phyloP scores from a whole-genome alignment of 352 stramenopile genomes.

The Globisporangium mamillatum region DNA sequence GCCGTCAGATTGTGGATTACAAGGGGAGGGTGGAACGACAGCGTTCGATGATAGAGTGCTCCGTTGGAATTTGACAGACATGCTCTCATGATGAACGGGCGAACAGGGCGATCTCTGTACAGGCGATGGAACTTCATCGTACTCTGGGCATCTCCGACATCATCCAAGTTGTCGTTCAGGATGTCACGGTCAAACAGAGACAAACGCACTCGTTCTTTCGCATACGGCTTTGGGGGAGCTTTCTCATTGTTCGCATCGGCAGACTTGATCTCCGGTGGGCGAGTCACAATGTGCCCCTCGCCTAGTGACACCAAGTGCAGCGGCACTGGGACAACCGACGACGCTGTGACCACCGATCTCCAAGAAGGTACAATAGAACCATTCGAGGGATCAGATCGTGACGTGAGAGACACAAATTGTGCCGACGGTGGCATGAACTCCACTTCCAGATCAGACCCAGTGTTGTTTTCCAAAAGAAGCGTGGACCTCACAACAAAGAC shows the following conservation, averaged over 20 bases:
- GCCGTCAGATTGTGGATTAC: conserved; percentile 82
- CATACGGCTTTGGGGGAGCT: conserved; percentile 59
- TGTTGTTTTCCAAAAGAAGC: conserved; percentile 81
- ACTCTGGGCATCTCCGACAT: conserved; percentile 31
- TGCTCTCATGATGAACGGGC: conserved; percentile 78
- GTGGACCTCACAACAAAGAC: conserved; percentile 85
- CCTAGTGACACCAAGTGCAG: conserved; percentile 68
- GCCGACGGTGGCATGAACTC: conserved; percentile 69
- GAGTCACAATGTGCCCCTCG: conserved; percentile 74
- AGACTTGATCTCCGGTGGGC: conserved; percentile 56
- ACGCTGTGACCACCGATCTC: conserved; percentile 61
- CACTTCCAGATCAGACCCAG: conserved; percentile 77
- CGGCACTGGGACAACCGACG: conserved; percentile 61
- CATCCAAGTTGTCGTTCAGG: conserved; percentile 21
- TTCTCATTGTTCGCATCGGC: conserved; percentile 17
- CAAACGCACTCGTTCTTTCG: conserved; percentile 69
- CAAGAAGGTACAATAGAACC: conserved; percentile 57
- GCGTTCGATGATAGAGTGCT: conserved; percentile 66
- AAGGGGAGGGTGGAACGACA: conserved; percentile 75
- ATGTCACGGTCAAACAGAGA: conserved; percentile 58
- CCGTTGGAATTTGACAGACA: conserved; percentile 52
- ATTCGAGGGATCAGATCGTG: conserved; percentile 26
- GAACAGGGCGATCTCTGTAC: conserved; percentile 69
- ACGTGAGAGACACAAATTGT: conserved; percentile 34
- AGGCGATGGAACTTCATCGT: conserved; percentile 80